phyloP scores from a whole-genome alignment of 129 eudicot species.

The Artemisia tridentata region DNA sequence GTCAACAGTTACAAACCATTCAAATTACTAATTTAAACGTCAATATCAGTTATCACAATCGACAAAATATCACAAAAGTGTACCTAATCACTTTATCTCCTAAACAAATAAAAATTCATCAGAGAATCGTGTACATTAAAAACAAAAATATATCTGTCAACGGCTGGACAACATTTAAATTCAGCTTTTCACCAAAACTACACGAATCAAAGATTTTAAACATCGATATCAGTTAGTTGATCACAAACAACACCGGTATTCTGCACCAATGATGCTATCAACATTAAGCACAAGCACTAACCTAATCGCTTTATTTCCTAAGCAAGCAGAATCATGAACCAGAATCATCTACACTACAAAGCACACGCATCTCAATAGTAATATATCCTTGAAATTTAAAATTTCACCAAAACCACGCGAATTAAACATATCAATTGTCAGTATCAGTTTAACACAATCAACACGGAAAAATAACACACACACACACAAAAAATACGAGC shows the following conservation, averaged over 20 bases:
- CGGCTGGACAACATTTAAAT: constrained; percentile 4
- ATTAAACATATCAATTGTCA: no score
- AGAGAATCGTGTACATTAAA: constrained; percentile 1
- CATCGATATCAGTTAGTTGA: constrained; percentile 4
- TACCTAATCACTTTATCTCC: constrained; percentile 5
- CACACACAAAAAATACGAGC: no score
- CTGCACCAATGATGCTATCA: background rate
- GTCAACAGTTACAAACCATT: no score
- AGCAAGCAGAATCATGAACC: constrained; percentile 11
- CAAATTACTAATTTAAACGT: no score
- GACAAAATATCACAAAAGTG: background rate
- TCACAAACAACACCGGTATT: background rate
- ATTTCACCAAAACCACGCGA: no score
- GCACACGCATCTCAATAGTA: background rate
- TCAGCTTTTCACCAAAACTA: constrained; percentile 15
- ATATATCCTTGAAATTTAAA: no score
- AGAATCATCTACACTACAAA: constrained; percentile 11
- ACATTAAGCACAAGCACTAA: background rate
- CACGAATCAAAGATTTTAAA: background rate
- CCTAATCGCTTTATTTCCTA: no score
- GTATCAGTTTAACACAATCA: no score
- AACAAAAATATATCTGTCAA: constrained; percentile 19
- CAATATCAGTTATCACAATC: constrained; percentile 15
- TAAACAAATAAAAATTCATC: constrained; percentile 17
- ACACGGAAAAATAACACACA: no score